phyloP scores from a whole-genome alignment of 163 green algal species.

The Trebouxia gelatinosa region DNA sequence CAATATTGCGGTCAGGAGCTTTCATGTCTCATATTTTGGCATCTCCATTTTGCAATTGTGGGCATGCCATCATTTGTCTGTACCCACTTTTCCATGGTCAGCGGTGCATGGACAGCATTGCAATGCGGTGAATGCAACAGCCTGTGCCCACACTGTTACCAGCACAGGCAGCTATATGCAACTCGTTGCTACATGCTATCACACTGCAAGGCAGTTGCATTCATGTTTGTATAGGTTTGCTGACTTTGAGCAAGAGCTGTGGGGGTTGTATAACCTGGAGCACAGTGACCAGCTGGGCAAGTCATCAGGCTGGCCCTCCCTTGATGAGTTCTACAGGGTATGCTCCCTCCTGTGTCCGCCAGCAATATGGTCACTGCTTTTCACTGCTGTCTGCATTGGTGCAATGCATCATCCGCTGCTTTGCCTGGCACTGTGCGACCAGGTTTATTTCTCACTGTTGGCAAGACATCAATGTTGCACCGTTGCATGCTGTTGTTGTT shows the following conservation, averaged over 20 bases:
- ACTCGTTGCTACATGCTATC: no score
- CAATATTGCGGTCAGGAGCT: no score
- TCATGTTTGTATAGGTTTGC: conserved; percentile 60
- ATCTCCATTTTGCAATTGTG: no score
- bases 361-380: neutral
- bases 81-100: neutral
- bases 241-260: conserved; percentile 71
- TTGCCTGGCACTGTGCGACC: neutral
- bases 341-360: neutral
- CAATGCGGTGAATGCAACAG: neutral
- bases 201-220: no score
- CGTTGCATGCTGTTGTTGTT: neutral
- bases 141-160: neutral
- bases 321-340: conserved; percentile 79
- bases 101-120: neutral
- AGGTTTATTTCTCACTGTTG: neutral
- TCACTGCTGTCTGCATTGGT: neutral
- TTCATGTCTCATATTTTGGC: no score
- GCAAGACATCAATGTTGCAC: no score
- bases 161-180: no score
- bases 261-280: conserved; percentile 5
- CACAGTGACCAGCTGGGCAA: conserved; percentile 56
- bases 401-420: neutral
- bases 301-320: conserved; percentile 75
- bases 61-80: no score